Conservation (phyloP, 2,329 filamentous ascomycete species). For the Arthrobotrys conoides region DNA sequence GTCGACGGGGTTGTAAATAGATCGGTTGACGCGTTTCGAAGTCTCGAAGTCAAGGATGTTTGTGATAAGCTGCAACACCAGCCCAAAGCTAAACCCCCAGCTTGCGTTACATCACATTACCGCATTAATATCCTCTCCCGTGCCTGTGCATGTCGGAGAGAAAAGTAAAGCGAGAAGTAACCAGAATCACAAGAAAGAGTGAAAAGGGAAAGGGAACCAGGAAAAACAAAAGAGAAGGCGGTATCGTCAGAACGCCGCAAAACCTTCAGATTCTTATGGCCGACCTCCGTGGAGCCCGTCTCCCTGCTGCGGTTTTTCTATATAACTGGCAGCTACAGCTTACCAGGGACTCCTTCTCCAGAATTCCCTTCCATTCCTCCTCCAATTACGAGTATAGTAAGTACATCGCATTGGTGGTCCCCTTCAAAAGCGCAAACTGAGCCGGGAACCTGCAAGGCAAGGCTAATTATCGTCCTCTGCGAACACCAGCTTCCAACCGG, state of each 20-base stretch:
- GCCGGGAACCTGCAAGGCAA: background rate
- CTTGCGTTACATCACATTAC: slow-evolving; percentile 39
- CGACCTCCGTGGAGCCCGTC: slow-evolving; percentile 18
- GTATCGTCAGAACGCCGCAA: slow-evolving; percentile 5
- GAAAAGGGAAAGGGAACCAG: background rate
- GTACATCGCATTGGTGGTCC: background rate
- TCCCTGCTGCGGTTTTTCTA: slow-evolving; percentile 15
- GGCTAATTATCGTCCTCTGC: slow-evolving; percentile 27
- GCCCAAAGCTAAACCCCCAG: slow-evolving; percentile 18
- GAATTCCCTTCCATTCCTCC: slow-evolving; percentile 14
- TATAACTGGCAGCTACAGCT: slow-evolving; percentile 25
- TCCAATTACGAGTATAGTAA: background rate
- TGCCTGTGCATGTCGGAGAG: slow-evolving; percentile 19
- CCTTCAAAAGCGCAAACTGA: slow-evolving; percentile 17
- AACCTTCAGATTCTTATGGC: slow-evolving; percentile 27
- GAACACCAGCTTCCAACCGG: slow-evolving; percentile 16
- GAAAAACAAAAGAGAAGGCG: slow-evolving; percentile 1
- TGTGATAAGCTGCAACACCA: slow-evolving; percentile 33
- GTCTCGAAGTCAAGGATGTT: slow-evolving; percentile 4
- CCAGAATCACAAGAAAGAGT: background rate
- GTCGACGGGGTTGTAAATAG: slow-evolving; percentile 9
- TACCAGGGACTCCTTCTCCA: slow-evolving; percentile 13
- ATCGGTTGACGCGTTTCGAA: slow-evolving; percentile 32
- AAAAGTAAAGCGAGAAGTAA: background rate
- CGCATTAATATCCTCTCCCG: slow-evolving; percentile 22